Conservation (phyloP, 1,284 basidiomycete genomes). For the Papiliotrema terrestris region DNA sequence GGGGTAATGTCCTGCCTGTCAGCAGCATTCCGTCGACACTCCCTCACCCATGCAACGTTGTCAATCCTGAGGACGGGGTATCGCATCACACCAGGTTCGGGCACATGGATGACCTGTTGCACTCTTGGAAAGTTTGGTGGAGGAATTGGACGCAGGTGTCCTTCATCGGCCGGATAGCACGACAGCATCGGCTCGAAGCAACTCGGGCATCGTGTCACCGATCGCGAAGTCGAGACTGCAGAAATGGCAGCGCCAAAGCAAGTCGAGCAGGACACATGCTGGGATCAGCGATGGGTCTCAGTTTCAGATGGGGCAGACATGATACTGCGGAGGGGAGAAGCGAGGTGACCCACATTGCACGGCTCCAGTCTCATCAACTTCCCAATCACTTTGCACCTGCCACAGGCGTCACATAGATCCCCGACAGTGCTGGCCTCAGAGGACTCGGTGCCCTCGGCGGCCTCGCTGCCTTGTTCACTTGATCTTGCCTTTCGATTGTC, state of each 20-base stretch:
- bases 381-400: neutral
- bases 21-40: neutral
- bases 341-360: slow-evolving; percentile 32
- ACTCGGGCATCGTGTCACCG: slow-evolving; percentile 29
- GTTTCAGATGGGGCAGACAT: no score
- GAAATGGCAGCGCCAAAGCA: slow-evolving; percentile 40
- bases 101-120: no score
- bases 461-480: neutral
- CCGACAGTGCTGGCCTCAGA: slow-evolving; percentile 1
- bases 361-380: slow-evolving; percentile 26
- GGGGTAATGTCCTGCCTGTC: slow-evolving; percentile 46
- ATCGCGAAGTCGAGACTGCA: slow-evolving; percentile 31
- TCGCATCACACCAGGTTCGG: neutral
- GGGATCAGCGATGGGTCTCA: no score
- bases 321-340: no score
- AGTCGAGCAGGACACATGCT: slow-evolving; percentile 33
- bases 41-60: slow-evolving; percentile 46
- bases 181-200: slow-evolving; percentile 25
- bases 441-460: no score
- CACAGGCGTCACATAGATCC: slow-evolving; percentile 18
- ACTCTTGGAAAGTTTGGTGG: no score
- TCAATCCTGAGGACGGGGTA: slow-evolving; percentile 42
- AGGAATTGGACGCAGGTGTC: neutral
- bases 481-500: neutral
- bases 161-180: neutral